Evolutionary conservation across 1,139 yeast genomes (phyloP).

Genomic region (Meyerozyma smithsonii): DNA sequence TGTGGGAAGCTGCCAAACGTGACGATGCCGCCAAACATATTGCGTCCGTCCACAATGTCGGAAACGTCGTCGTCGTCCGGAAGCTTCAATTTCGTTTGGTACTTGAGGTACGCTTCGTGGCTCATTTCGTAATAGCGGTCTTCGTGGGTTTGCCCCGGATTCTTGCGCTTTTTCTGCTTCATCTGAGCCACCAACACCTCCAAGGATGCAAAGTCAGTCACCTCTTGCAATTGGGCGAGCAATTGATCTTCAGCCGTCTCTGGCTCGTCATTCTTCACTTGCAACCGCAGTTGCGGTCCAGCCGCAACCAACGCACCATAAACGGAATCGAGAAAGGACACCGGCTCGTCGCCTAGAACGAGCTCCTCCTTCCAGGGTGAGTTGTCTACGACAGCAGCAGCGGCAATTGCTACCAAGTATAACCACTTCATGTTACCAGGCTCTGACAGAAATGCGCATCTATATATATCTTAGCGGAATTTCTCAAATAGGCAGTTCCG

Average conservation of each 20-base stretch:
- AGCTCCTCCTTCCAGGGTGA: neutral
- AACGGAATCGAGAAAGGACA: constrained; percentile 1
- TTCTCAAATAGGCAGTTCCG: neutral
- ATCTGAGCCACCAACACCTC: neutral
- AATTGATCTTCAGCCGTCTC: neutral
- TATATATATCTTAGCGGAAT: neutral
- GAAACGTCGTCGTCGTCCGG: constrained; percentile 36
- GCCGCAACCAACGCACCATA: constrained; percentile 2
- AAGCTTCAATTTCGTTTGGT: constrained; percentile 21
- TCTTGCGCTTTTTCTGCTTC: neutral
- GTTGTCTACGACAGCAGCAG: neutral
- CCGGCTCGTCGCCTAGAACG: neutral
- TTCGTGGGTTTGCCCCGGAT: neutral
- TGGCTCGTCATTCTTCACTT: neutral
- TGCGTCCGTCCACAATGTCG: constrained; percentile 21
- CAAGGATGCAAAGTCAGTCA: neutral
- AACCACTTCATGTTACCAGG: neutral
- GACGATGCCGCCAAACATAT: constrained; percentile 13
- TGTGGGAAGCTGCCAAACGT: constrained; percentile 11
- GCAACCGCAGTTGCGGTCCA: neutral
- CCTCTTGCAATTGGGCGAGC: neutral
- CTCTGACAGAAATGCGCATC: neutral
- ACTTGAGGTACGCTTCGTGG: constrained; percentile 15
- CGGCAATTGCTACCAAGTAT: neutral
- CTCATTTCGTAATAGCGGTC: constrained; percentile 6